A percentile compares a stretch with the other conserved stretches of the same genome.
Evolutionary conservation across 1,284 basidiomycete species (phyloP).

Genomic region (Trametes polyzona): DNA sequence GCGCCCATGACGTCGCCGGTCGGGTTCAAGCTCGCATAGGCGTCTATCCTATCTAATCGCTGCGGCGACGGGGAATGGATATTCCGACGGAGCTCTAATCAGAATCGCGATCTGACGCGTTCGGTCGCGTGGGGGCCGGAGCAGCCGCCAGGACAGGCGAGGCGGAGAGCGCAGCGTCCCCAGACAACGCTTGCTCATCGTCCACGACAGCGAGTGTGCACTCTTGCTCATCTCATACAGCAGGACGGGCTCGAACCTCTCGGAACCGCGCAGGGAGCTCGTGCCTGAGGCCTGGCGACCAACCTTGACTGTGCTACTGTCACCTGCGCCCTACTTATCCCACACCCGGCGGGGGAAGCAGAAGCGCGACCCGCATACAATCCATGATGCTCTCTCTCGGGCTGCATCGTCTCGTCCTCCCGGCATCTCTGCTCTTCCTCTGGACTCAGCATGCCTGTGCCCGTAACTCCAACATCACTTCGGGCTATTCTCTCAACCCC

Average conservation of each 20-base stretch:
- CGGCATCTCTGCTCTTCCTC: constrained; percentile 15
- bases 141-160: constrained; percentile 4
- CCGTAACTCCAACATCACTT: constrained; percentile 10
- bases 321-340: constrained; percentile 7
- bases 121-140: no score
- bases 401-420: constrained; percentile 15
- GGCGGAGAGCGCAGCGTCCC: not conserved
- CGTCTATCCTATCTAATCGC: constrained; percentile 17
- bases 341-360: constrained; percentile 16
- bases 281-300: not conserved
- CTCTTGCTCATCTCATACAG: not conserved
- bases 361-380: constrained; percentile 2
- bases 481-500: constrained; percentile 11
- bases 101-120: constrained; percentile 1
- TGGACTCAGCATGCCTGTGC: constrained; percentile 4
- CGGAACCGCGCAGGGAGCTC: no score
- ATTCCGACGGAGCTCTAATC: not conserved
- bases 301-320: constrained; percentile 15
- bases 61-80: not conserved
- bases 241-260: not conserved
- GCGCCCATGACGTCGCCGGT: constrained; percentile 8
- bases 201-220: constrained; percentile 5
- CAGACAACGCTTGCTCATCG: constrained; percentile 3
- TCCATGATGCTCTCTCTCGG: constrained; percentile 19
- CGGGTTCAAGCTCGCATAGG: not conserved